Evolutionary conservation across 352 stramenopile genomes (phyloP).

Genomic region (Phytopythium aichiense): DNA sequence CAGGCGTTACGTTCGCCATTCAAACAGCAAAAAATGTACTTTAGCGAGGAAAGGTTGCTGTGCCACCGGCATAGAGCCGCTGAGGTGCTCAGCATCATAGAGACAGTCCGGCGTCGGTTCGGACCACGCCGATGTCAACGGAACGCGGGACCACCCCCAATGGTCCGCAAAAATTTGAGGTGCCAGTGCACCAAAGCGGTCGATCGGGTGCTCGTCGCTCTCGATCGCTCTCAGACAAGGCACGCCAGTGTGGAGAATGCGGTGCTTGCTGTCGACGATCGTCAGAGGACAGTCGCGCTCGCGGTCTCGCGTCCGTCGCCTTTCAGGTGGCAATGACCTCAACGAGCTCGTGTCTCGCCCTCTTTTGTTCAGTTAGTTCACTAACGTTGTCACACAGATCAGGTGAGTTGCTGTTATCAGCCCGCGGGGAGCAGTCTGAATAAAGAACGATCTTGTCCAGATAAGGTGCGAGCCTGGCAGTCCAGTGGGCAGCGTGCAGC

Average conservation of each 20-base stretch:
- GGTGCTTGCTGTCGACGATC: too few species aligned
- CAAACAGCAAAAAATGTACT: not conserved
- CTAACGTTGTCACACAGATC: not conserved
- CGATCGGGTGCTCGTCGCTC: too few species aligned
- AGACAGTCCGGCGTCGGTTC: conserved; percentile 1
- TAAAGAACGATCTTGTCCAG: not conserved
- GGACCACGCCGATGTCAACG: not conserved
- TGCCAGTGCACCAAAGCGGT: too few species aligned
- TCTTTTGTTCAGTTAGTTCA: not conserved
- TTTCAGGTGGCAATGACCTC: too few species aligned
- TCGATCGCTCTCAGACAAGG: too few species aligned
- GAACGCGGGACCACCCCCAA: too few species aligned
- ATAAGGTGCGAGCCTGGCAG: not conserved
- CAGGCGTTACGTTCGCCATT: not conserved
- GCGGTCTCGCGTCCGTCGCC: too few species aligned
- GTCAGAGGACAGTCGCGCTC: too few species aligned
- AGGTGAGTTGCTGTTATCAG: not conserved
- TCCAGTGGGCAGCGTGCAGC: too few species aligned
- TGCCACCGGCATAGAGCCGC: not conserved
- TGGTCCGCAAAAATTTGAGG: too few species aligned
- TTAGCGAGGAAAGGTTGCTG: not conserved
- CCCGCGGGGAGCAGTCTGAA: not conserved
- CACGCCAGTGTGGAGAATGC: too few species aligned
- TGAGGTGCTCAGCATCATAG: not conserved
- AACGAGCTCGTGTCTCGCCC: too few species aligned